Conservation (phyloP, 1,284 basidiomycete genomes). For the Vanrija sp. region DNA sequence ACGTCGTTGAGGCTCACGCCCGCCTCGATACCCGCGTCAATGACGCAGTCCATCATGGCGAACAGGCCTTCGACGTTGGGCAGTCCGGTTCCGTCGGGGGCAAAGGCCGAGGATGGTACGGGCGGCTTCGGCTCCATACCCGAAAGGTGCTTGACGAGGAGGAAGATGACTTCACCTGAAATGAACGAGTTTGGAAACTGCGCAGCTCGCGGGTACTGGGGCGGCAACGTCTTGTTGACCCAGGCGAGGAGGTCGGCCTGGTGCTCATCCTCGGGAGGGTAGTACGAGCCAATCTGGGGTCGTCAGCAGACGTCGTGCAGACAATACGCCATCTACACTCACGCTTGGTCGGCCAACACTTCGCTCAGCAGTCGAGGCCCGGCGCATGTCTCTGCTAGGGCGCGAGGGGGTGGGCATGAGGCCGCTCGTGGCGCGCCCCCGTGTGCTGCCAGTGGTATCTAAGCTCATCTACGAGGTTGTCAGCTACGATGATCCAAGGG, state of each 20-base stretch:
- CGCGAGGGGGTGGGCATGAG: slow-evolving; percentile 24
- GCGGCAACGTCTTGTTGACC: slow-evolving; percentile 77
- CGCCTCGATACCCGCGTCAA: slow-evolving; percentile 82
- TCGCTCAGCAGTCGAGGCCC: slow-evolving; percentile 27
- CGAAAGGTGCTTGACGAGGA: slow-evolving; percentile 47
- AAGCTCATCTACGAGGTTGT: slow-evolving; percentile 40
- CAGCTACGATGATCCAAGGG: slow-evolving; percentile 15
- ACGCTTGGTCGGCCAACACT: slow-evolving; percentile 4
- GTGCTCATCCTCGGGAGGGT: slow-evolving; percentile 23
- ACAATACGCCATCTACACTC: not conserved
- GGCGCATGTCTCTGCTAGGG: slow-evolving; percentile 43
- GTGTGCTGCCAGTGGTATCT: slow-evolving; percentile 31
- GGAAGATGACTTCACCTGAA: slow-evolving; percentile 49
- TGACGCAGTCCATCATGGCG: slow-evolving; percentile 77
- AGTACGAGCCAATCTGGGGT: slow-evolving; percentile 20
- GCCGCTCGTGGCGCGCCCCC: slow-evolving; percentile 11
- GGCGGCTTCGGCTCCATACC: slow-evolving; percentile 39
- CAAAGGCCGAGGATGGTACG: slow-evolving; percentile 39
- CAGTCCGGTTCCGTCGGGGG: slow-evolving; percentile 35
- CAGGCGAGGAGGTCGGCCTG: slow-evolving; percentile 66
- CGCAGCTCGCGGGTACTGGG: slow-evolving; percentile 59
- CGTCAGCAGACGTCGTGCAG: not conserved
- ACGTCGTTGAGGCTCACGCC: slow-evolving; percentile 86
- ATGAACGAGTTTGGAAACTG: slow-evolving; percentile 52
- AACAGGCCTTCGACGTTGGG: slow-evolving; percentile 79